These are phyloP conservation scores for Quercus glauca DNA, from an alignment of 306 rosid genomes.

Conservation along the genomic window DNA sequence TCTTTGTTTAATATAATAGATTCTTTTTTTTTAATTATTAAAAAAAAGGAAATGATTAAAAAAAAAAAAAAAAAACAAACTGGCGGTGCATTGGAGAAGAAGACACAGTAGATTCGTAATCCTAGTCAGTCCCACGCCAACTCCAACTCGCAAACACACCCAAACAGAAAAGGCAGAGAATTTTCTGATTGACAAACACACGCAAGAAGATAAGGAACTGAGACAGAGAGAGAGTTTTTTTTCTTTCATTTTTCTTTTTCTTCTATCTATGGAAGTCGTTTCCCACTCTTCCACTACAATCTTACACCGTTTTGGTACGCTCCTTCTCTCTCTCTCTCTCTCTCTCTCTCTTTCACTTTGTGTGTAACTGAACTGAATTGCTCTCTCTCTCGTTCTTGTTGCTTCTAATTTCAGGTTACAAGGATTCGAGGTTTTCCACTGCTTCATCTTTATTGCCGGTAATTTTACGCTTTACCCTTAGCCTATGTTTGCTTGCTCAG, in stretches of 20 bases:
- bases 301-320: neutral
- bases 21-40: too few relatives aligned
- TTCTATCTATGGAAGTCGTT: neutral
- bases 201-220: neutral
- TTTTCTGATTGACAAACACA: neutral
- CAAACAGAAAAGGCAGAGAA: too few relatives aligned
- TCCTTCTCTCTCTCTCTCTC: conserved; percentile 9
- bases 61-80: too few relatives aligned
- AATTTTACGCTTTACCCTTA: neutral
- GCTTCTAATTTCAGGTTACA: conserved; percentile 12
- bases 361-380: neutral
- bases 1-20: too few relatives aligned
- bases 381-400: neutral
- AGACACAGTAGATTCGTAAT: neutral
- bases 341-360: conserved; percentile 3
- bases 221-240: too few relatives aligned
- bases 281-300: neutral
- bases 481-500: neutral
- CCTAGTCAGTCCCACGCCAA: neutral
- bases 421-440: neutral
- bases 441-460: conserved; percentile 24
- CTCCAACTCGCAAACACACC: neutral
- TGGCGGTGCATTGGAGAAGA: neutral
- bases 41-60: too few relatives aligned
- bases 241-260: too few relatives aligned